Conservation (phyloP, 257 asterid genomes). For the Gentiana straminea region DNA sequence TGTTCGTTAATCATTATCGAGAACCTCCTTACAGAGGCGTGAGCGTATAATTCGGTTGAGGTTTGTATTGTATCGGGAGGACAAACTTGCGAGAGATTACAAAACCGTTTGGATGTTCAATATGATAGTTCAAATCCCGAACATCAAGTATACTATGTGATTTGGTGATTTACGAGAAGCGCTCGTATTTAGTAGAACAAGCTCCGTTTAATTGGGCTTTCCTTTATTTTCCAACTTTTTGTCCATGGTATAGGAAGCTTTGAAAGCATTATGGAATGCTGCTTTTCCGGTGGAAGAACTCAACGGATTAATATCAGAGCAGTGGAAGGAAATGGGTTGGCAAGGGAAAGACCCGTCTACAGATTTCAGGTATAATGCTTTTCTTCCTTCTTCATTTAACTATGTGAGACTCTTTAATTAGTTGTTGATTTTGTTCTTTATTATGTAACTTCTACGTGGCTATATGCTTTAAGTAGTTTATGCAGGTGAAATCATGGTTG, state of each 20-base stretch:
- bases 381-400: neutral
- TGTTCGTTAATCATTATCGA: no score
- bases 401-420: no score
- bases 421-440: no score
- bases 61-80: slow-evolving; percentile 53
- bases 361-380: slow-evolving; percentile 85
- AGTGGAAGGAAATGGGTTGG: slow-evolving; percentile 99
- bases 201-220: slow-evolving; percentile 8
- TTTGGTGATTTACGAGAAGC: neutral
- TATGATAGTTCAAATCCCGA: slow-evolving; percentile 72
- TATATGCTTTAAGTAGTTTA: no score
- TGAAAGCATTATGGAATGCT: slow-evolving; percentile 72
- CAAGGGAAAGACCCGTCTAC: slow-evolving; percentile 99
- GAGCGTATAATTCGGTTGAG: no score
- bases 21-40: no score
- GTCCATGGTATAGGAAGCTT: slow-evolving; percentile 55
- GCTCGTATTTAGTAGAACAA: no score
- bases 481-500: no score
- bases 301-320: slow-evolving; percentile 77
- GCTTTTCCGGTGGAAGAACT: slow-evolving; percentile 85
- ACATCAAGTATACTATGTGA: slow-evolving; percentile 62
- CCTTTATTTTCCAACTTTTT: no score
- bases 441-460: no score
- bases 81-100: slow-evolving; percentile 70
- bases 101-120: slow-evolving; percentile 68